A percentile compares a stretch with the other conserved stretches of the same genome.
These are phyloP conservation scores for Zygoascus flipseniorum DNA, from an alignment of 805 yeast species.

Conservation along the genomic window DNA sequence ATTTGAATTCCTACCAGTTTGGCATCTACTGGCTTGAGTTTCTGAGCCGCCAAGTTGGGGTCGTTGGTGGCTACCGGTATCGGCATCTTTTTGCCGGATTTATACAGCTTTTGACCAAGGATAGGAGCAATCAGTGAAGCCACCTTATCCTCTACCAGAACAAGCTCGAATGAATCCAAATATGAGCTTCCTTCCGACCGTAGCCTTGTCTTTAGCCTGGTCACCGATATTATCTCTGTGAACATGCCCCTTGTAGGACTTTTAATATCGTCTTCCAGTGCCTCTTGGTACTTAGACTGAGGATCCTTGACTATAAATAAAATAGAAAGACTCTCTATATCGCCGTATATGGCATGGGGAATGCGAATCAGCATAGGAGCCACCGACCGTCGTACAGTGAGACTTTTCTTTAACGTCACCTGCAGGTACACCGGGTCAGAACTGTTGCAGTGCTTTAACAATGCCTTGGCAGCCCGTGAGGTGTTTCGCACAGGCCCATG, in stretches of 20 bases:
- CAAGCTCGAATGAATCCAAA: constrained; percentile 37
- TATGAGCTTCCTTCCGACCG: constrained; percentile 47
- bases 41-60: constrained; percentile 7
- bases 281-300: constrained; percentile 44
- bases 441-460: constrained; percentile 4
- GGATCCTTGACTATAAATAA: constrained; percentile 67
- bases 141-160: constrained; percentile 63
- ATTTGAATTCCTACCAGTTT: constrained; percentile 57
- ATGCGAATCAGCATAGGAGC: constrained; percentile 15
- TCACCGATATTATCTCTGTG: constrained; percentile 51
- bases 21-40: constrained; percentile 43
- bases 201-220: constrained; percentile 42
- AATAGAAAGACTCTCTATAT: constrained; percentile 10
- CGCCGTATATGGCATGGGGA: constrained; percentile 14
- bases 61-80: constrained; percentile 36
- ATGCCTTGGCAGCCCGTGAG: constrained; percentile 9
- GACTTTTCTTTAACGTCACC: constrained; percentile 6
- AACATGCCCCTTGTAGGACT: constrained; percentile 54
- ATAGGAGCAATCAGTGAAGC: constrained; percentile 51
- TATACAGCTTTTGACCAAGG: constrained; percentile 53
- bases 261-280: constrained; percentile 35
- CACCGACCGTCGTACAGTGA: constrained; percentile 2
- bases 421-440: constrained; percentile 12
- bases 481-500: not conserved
- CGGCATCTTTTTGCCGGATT: constrained; percentile 59